Evolutionary conservation across 768 basidiomycete genomes (phyloP), one percentile per base, ranked within the genome.

Genomic region (Lactarius indigo): DNA sequence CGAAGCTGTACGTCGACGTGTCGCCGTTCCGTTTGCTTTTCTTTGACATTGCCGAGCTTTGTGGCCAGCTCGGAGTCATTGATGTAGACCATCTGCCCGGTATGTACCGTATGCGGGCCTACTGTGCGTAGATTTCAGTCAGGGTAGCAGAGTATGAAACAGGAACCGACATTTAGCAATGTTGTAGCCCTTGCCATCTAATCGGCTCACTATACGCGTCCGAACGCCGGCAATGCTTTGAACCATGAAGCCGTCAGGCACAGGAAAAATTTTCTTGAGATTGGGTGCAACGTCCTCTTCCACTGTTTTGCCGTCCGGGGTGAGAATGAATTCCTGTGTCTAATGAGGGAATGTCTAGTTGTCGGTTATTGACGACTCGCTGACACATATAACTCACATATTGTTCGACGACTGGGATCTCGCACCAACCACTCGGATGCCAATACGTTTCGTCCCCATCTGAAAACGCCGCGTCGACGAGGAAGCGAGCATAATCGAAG

Each of bases 181-280:
- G 71, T 96, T 92, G 71, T 94, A 96, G 9, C 94, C 94, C 70
- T 82, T 87, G 15, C 89, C 88, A 71, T 96, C 94, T 61, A 94
- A 74, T 31, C 93, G 82, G 73, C 85, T 89, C 28, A 92, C 87
- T 23, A 96, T 87, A 68, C 87, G 87, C 1, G 87, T 83, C 42
- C 91, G 84, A 57, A 97, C 83, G 7, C 94, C 94, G 2, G 88
- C 84, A 10, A 94, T 80, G 72, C 94, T 89, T 60, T 88, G 82
- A 35, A 96, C 76, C 55, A 94, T 77, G 73, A 85, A 92, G 1
- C 95, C 95, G 73, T 88, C 85, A 5, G 80, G 70, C 31, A 87
- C 82, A 33, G 82, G 75, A 17, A 79, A 80, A 13, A 96, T 76
- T 74, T 95, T 96, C 35, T 85, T 74, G 5, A 81, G 73, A 70